Evolutionary conservation across 768 basidiomycete species (phyloP).

Genomic region (Paxillus ammoniavirescens): DNA sequence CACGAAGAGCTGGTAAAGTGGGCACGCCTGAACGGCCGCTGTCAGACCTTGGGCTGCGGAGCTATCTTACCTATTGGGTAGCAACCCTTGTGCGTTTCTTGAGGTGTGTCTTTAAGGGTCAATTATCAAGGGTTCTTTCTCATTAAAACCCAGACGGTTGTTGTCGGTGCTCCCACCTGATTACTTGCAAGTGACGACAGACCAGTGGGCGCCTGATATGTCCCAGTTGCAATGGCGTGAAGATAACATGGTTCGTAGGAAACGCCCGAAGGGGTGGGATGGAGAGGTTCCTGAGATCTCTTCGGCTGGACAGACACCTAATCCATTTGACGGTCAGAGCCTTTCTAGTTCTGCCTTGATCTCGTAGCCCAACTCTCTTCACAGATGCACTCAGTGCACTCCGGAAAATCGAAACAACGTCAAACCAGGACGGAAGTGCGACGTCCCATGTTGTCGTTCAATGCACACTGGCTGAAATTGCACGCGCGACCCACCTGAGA

Average conservation of each 20-base stretch:
- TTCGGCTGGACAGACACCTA: conserved; percentile 32
- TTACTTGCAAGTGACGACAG: conserved; percentile 41
- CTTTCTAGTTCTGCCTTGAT: not conserved
- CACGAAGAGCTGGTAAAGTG: conserved; percentile 70
- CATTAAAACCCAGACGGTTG: conserved; percentile 40
- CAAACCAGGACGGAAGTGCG: conserved; percentile 65
- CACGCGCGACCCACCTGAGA: conserved; percentile 76
- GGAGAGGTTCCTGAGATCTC: conserved; percentile 55
- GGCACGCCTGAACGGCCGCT: conserved; percentile 95
- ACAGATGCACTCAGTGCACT: conserved; percentile 55
- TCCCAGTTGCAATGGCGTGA: conserved; percentile 33
- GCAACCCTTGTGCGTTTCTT: conserved; percentile 83
- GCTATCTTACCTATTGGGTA: conserved; percentile 89
- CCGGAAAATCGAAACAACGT: conserved; percentile 56
- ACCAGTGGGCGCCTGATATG: conserved; percentile 44
- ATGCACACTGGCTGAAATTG: conserved; percentile 77
- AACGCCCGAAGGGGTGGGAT: conserved; percentile 68
- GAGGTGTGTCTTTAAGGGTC: conserved; percentile 41
- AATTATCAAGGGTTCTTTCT: not conserved
- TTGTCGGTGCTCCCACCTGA: conserved; percentile 62
- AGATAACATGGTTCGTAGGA: conserved; percentile 35
- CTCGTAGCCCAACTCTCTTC: conserved; percentile 1
- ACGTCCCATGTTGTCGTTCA: conserved; percentile 63
- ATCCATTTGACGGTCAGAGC: conserved; percentile 40
- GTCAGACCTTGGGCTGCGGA: conserved; percentile 87